phyloP scores from a whole-genome alignment of 148 eudicot genomes.

The Rhododendron ferrugineum region DNA sequence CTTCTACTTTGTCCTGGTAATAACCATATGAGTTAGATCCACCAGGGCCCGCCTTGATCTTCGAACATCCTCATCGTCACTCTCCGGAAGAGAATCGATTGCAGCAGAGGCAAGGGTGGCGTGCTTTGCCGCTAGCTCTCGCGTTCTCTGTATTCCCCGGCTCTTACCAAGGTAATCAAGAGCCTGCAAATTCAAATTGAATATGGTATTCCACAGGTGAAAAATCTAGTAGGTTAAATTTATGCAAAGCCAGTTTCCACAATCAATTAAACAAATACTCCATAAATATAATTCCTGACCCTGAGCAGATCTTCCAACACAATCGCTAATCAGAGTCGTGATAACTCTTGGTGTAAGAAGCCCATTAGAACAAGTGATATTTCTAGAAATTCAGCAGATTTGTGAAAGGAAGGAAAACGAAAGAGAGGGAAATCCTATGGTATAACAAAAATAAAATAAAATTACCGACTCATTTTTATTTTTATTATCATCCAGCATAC shows the following conservation, averaged over 20 bases:
- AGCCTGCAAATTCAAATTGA: constrained; percentile 38
- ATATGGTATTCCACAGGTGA: neutral
- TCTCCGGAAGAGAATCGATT: constrained; percentile 75
- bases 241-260: neutral
- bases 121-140: constrained; percentile 71
- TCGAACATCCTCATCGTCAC: constrained; percentile 61
- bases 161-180: constrained; percentile 78
- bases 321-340: neutral
- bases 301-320: neutral
- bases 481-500: neutral
- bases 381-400: neutral
- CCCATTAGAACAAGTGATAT: neutral
- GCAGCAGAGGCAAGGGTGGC: constrained; percentile 74
- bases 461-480: neutral
- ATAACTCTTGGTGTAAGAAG: neutral
- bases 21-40: constrained; percentile 72
- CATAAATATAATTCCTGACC: neutral
- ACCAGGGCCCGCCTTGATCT: constrained; percentile 83
- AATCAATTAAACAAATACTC: neutral
- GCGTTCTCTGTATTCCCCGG: constrained; percentile 70
- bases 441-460: neutral
- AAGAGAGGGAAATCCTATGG: neutral
- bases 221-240: neutral
- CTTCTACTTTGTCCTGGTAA: constrained; percentile 66
- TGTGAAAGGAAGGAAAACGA: neutral